Evolutionary conservation across 1,284 basidiomycete genomes (phyloP).

Genomic region (Rhodotorula sp.): DNA sequence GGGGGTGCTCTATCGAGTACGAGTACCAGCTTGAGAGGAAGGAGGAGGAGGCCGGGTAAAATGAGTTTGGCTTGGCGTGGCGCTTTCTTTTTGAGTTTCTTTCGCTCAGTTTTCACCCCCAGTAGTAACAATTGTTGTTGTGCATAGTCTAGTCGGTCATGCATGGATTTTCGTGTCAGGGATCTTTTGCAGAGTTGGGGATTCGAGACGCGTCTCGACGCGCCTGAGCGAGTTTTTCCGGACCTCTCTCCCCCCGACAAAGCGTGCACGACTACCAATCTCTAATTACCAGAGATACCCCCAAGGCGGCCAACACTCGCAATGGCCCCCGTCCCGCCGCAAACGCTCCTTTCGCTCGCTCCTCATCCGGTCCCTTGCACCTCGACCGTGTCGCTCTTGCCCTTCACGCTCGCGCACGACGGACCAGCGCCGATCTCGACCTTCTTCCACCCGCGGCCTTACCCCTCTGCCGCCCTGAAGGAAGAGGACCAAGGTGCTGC

Average conservation of each 20-base stretch:
- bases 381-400: conserved; percentile 66
- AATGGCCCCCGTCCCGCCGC: conserved; percentile 8
- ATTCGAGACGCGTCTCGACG: background rate
- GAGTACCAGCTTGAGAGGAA: no score
- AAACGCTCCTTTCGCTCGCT: conserved; percentile 12
- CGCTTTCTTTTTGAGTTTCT: no score
- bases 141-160: background rate
- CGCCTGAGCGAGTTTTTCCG: no score
- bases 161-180: background rate
- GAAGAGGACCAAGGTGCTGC: background rate
- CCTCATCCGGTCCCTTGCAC: conserved; percentile 5
- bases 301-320: background rate
- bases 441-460: conserved; percentile 56
- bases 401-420: conserved; percentile 68
- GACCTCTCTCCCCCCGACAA: no score
- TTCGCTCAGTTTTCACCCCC: no score
- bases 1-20: no score
- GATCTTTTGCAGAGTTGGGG: no score
- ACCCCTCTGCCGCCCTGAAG: conserved; percentile 49
- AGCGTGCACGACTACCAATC: background rate
- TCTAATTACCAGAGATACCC: no score
- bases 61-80: no score
- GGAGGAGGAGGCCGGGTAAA: no score
- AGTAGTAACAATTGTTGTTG: no score
- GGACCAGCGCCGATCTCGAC: conserved; percentile 69